Percentiles rank a stretch among this genome's conserved stretches.
phyloP scores from a whole-genome alignment of 345 rosid genomes.

The Euphorbia tirucalli region DNA sequence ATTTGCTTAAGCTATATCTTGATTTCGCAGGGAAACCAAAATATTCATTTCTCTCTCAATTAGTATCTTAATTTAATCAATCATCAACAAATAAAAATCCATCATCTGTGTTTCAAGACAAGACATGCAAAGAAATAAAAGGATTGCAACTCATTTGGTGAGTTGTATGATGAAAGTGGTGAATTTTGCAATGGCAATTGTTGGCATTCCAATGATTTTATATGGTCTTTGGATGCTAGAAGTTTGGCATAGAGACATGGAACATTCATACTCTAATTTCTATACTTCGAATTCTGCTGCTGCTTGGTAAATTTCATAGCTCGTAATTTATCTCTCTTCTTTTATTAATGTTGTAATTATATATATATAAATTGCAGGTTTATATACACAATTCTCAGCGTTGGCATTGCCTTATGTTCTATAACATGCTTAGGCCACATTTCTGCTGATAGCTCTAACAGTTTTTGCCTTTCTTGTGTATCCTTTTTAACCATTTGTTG shows the following conservation, averaged over 20 bases:
- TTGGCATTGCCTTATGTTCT: slow-evolving; percentile 41
- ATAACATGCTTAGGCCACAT: slow-evolving; percentile 50
- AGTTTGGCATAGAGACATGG: slow-evolving; percentile 50
- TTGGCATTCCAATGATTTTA: slow-evolving; percentile 48
- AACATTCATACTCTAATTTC: slow-evolving; percentile 24
- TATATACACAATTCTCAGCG: slow-evolving; percentile 32
- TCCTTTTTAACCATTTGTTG: slow-evolving; percentile 31
- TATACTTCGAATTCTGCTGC: slow-evolving; percentile 30
- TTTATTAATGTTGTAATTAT: too few species aligned
- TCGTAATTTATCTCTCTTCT: too few species aligned
- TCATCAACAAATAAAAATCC: not conserved
- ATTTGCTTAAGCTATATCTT: too few species aligned
- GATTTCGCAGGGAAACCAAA: too few species aligned
- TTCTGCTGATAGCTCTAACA: slow-evolving; percentile 47
- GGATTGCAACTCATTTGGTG: slow-evolving; percentile 33
- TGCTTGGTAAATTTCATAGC: slow-evolving; percentile 31
- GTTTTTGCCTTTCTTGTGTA: slow-evolving; percentile 55
- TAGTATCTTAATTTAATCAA: too few species aligned
- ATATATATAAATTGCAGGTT: too few species aligned
- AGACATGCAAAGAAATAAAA: slow-evolving; percentile 19
- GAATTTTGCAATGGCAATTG: slow-evolving; percentile 45
- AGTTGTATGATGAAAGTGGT: slow-evolving; percentile 36
- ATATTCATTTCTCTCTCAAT: too few species aligned
- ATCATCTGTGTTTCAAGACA: not conserved
- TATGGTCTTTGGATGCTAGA: slow-evolving; percentile 56